Percentiles rank a stretch among this genome's conserved stretches.
These are phyloP conservation scores for Pyrus pyrifolia DNA, from an alignment of 306 rosid genomes.

Conservation along the genomic window DNA sequence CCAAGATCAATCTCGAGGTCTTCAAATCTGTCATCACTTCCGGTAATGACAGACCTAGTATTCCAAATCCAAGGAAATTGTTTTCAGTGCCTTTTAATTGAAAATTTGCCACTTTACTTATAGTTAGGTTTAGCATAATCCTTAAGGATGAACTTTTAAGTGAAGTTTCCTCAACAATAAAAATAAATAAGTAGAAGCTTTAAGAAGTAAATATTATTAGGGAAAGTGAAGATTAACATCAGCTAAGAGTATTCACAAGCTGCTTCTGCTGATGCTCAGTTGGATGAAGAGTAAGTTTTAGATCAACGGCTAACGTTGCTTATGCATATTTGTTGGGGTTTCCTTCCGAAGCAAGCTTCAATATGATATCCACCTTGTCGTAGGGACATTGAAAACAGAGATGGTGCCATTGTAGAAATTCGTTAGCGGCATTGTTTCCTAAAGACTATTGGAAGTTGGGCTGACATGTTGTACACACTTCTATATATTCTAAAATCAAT, in stretches of 20 bases:
- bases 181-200: too few species aligned
- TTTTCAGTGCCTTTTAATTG: neutral
- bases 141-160: too few species aligned
- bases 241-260: slow-evolving; percentile 10
- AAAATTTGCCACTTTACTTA: too few species aligned
- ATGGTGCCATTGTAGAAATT: slow-evolving; percentile 38
- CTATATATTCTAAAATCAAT: too few species aligned
- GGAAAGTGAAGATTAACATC: slow-evolving; percentile 5
- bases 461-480: too few species aligned
- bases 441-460: neutral
- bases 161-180: too few species aligned
- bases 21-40: slow-evolving; percentile 32
- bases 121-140: too few species aligned
- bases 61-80: neutral
- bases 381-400: slow-evolving; percentile 30
- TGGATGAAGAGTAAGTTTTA: slow-evolving; percentile 6
- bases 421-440: slow-evolving; percentile 27
- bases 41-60: neutral
- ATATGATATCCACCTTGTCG: slow-evolving; percentile 32
- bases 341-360: slow-evolving; percentile 29
- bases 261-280: neutral
- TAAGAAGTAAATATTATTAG: neutral
- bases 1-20: slow-evolving; percentile 35
- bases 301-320: neutral
- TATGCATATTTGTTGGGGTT: neutral